Percentiles rank a stretch among this genome's conserved stretches.
Evolutionary conservation across 768 basidiomycete genomes (phyloP).

Genomic region (Tricholomella constricta): DNA sequence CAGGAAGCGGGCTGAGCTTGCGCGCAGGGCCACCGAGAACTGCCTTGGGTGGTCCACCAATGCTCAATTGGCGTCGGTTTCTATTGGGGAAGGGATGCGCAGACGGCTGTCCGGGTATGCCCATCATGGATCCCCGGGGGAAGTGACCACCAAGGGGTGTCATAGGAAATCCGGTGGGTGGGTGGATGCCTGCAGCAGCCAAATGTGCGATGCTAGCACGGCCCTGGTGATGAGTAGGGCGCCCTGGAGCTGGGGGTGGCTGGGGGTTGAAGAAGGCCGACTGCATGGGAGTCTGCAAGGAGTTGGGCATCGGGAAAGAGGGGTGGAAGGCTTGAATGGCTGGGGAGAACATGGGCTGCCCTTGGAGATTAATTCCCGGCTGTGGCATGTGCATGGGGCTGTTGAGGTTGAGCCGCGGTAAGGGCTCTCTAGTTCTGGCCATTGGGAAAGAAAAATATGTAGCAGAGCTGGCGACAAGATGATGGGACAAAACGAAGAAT

Average conservation of each 20-base stretch:
- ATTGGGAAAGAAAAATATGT: conserved; percentile 21
- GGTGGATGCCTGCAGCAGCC: conserved; percentile 59
- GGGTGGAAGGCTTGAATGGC: conserved; percentile 64
- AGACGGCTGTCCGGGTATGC: conserved; percentile 32
- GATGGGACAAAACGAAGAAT: background rate
- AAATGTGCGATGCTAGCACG: conserved; percentile 65
- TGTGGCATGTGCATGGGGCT: conserved; percentile 58
- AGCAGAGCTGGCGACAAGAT: conserved; percentile 5
- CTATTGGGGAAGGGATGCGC: conserved; percentile 57
- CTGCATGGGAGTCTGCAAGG: conserved; percentile 77
- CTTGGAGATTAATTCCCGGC: conserved; percentile 38
- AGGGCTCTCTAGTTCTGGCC: conserved; percentile 50
- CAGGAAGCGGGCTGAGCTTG: conserved; percentile 69
- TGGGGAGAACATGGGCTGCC: conserved; percentile 62
- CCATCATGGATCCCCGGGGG: conserved; percentile 51
- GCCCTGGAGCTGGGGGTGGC: conserved; percentile 50
- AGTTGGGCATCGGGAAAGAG: conserved; percentile 45
- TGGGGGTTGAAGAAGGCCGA: conserved; percentile 54
- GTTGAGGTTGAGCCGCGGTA: conserved; percentile 60
- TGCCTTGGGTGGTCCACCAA: conserved; percentile 89
- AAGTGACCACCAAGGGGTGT: conserved; percentile 64
- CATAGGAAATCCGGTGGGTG: conserved; percentile 55
- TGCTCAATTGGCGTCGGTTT: conserved; percentile 69
- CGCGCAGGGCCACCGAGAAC: conserved; percentile 77
- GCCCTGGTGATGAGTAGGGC: conserved; percentile 57